A percentile compares a stretch with the other conserved stretches of the same genome.
phyloP scores from a whole-genome alignment of 352 stramenopile species.

The Pythium volutum region DNA sequence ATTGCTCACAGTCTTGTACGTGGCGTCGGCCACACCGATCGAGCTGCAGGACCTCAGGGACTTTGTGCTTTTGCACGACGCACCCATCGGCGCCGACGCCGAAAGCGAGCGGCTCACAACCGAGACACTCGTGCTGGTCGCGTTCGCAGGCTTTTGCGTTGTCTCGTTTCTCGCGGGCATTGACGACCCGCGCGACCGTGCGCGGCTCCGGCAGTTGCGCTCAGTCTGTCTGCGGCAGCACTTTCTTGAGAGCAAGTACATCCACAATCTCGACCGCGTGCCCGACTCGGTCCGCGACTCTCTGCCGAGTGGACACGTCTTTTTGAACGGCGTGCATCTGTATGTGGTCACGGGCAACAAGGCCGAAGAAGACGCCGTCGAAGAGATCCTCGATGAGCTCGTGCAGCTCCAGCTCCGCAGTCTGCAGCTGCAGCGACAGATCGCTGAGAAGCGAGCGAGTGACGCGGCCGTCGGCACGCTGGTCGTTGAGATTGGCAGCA shows the following conservation, averaged over 20 bases:
- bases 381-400: slow-evolving; percentile 70
- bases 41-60: slow-evolving; percentile 19
- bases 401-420: slow-evolving; percentile 32
- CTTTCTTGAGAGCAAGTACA: slow-evolving; percentile 61
- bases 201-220: slow-evolving; percentile 28
- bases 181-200: slow-evolving; percentile 39
- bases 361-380: slow-evolving; percentile 58
- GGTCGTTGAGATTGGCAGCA: slow-evolving; percentile 51
- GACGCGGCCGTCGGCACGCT: slow-evolving; percentile 36
- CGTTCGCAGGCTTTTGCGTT: slow-evolving; percentile 38
- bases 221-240: slow-evolving; percentile 21
- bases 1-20: slow-evolving; percentile 30
- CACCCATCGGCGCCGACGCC: neutral
- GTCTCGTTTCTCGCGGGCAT: slow-evolving; percentile 30
- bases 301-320: slow-evolving; percentile 48
- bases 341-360: slow-evolving; percentile 74
- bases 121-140: slow-evolving; percentile 35
- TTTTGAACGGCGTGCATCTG: slow-evolving; percentile 66
- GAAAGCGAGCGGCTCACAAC: slow-evolving; percentile 15
- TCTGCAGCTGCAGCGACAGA: slow-evolving; percentile 40
- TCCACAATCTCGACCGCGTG: slow-evolving; percentile 45
- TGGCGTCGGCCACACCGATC: slow-evolving; percentile 1
- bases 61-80: slow-evolving; percentile 21
- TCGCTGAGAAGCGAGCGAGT: slow-evolving; percentile 29
- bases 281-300: slow-evolving; percentile 26